Conservation (phyloP, 768 basidiomycete genomes). For the Boletellus emodensis region DNA sequence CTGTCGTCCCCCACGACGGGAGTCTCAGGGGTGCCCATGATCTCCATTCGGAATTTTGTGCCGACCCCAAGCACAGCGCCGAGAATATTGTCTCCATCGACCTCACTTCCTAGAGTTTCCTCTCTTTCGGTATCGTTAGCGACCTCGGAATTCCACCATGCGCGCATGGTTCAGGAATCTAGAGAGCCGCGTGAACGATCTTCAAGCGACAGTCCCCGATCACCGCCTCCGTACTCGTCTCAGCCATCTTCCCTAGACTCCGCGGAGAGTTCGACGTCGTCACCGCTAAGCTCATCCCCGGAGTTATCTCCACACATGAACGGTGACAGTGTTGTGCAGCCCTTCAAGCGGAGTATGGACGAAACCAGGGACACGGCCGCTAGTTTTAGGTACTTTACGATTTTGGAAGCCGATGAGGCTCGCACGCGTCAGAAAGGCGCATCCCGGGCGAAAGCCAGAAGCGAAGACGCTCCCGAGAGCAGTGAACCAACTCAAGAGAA, state of each 20-base stretch:
- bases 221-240: constrained; percentile 35
- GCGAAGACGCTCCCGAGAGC: constrained; percentile 9
- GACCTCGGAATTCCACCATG: constrained; percentile 54
- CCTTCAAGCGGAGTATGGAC: constrained; percentile 46
- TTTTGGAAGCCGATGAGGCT: constrained; percentile 39
- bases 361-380: constrained; percentile 42
- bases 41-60: constrained; percentile 51
- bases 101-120: constrained; percentile 45
- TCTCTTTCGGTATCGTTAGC: constrained; percentile 70
- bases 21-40: constrained; percentile 33
- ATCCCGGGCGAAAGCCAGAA: constrained; percentile 4
- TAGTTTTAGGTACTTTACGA: constrained; percentile 46
- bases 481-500: constrained; percentile 9
- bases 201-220: constrained; percentile 19
- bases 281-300: constrained; percentile 16
- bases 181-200: constrained; percentile 14
- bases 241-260: constrained; percentile 32
- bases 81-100: constrained; percentile 35
- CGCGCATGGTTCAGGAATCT: constrained; percentile 32
- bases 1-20: constrained; percentile 18
- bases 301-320: constrained; percentile 21
- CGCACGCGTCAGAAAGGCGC: constrained; percentile 19
- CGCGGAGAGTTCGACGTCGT: constrained; percentile 19
- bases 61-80: constrained; percentile 40
- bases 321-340: constrained; percentile 28